A percentile compares a stretch with the other conserved stretches of the same genome.
These are phyloP conservation scores for Candida maris DNA, from an alignment of 805 yeast species.

Conservation along the genomic window DNA sequence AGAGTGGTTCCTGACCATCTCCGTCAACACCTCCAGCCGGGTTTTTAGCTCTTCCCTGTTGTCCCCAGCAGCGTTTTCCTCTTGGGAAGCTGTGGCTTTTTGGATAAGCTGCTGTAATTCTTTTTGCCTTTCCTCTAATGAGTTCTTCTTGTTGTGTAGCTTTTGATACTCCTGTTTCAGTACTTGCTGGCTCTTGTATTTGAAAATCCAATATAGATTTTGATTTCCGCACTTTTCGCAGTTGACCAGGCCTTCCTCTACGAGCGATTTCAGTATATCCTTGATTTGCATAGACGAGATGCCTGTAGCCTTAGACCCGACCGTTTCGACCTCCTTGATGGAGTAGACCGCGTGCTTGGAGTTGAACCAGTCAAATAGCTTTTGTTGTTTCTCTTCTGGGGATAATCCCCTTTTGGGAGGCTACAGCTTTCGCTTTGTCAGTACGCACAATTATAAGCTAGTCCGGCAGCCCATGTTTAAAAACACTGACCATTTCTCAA, in stretches of 20 bases:
- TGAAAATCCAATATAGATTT: conserved; percentile 50
- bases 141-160: conserved; percentile 10
- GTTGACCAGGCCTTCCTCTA: conserved; percentile 48
- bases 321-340: conserved; percentile 49
- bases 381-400: conserved; percentile 38
- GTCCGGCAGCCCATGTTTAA: neutral
- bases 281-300: conserved; percentile 54
- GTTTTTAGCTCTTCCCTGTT: conserved; percentile 14
- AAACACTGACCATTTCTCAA: no score
- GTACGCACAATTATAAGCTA: neutral
- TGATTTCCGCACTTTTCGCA: conserved; percentile 54
- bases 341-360: conserved; percentile 39
- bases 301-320: conserved; percentile 44
- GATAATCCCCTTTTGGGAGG: conserved; percentile 26
- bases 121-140: conserved; percentile 12
- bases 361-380: conserved; percentile 38
- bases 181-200: conserved; percentile 23
- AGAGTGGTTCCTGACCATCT: neutral
- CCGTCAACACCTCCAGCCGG: neutral
- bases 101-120: conserved; percentile 11
- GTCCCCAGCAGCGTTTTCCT: conserved; percentile 1
- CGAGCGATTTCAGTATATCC: conserved; percentile 41
- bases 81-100: neutral
- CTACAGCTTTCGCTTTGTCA: no score
- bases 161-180: conserved; percentile 12